These are phyloP conservation scores for Yamadazyma insecticola DNA, from an alignment of 805 yeast species.

Conservation along the genomic window DNA sequence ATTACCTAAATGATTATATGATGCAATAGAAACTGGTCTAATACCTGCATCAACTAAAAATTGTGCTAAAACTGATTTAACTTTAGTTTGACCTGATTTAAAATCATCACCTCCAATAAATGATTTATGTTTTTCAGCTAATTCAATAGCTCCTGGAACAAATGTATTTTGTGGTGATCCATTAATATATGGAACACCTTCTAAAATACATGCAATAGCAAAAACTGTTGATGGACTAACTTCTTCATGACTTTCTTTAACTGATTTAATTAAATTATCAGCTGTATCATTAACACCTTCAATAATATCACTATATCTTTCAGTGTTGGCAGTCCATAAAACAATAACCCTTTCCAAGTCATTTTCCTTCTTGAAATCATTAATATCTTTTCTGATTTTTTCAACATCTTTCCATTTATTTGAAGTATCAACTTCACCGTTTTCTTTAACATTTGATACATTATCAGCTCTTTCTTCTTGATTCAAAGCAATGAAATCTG, in stretches of 20 bases:
- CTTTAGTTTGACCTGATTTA: conserved; percentile 93
- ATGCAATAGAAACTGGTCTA: conserved; percentile 89
- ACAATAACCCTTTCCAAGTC: conserved; percentile 82
- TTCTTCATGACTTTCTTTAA: conserved; percentile 77
- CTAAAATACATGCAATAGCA: conserved; percentile 90
- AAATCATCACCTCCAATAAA: conserved; percentile 97
- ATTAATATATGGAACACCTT: conserved; percentile 83
- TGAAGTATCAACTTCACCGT: conserved; percentile 46
- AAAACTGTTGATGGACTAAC: conserved; percentile 90
- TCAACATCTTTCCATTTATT: conserved; percentile 90
- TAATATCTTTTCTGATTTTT: conserved; percentile 77
- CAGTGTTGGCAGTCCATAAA: conserved; percentile 97
- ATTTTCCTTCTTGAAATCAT: conserved; percentile 67
- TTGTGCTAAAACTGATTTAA: conserved; percentile 95
- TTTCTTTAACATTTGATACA: conserved; percentile 54
- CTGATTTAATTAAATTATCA: conserved; percentile 67
- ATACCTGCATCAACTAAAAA: conserved; percentile 96
- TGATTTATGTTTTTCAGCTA: conserved; percentile 70
- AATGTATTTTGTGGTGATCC: conserved; percentile 98
- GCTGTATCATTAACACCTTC: conserved; percentile 85
- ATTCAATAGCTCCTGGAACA: conserved; percentile 90
- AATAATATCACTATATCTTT: conserved; percentile 76
- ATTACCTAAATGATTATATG: conserved; percentile 94
- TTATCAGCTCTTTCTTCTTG: conserved; percentile 91
- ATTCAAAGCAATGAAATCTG: conserved; percentile 94